These are phyloP conservation scores for Pleurotus citrinopileatus DNA, from an alignment of 768 basidiomycete species.

Conservation along the genomic window DNA sequence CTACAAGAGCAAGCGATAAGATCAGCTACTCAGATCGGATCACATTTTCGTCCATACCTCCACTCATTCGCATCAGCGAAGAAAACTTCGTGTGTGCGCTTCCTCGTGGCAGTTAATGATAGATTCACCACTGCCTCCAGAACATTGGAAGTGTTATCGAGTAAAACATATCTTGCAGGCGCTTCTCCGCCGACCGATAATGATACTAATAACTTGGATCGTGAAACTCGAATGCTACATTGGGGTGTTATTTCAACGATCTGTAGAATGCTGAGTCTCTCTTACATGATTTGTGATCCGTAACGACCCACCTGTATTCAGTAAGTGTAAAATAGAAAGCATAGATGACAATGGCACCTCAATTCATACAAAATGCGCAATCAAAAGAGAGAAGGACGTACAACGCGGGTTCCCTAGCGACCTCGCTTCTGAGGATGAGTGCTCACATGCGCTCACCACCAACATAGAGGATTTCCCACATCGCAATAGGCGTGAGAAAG, in stretches of 20 bases:
- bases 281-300: too few relatives aligned
- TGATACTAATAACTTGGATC: neutral
- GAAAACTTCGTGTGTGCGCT: conserved; percentile 1
- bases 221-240: too few relatives aligned
- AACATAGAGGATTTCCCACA: neutral
- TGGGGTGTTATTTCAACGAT: too few relatives aligned
- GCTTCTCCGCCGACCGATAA: neutral
- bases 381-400: neutral
- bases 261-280: too few relatives aligned
- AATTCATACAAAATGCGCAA: neutral
- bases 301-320: neutral
- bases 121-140: neutral
- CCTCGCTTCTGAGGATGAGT: neutral
- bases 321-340: neutral
- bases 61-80: neutral
- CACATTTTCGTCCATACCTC: neutral
- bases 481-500: neutral
- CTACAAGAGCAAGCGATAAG: neutral
- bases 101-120: neutral
- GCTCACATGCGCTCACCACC: too few relatives aligned
- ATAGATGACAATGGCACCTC: neutral
- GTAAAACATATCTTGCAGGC: neutral
- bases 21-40: neutral
- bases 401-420: neutral
- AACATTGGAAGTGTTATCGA: neutral